A percentile compares a stretch with the other conserved stretches of the same genome.
Conservation (phyloP, 768 basidiomycete species). For the Lactarius akahatsu region DNA sequence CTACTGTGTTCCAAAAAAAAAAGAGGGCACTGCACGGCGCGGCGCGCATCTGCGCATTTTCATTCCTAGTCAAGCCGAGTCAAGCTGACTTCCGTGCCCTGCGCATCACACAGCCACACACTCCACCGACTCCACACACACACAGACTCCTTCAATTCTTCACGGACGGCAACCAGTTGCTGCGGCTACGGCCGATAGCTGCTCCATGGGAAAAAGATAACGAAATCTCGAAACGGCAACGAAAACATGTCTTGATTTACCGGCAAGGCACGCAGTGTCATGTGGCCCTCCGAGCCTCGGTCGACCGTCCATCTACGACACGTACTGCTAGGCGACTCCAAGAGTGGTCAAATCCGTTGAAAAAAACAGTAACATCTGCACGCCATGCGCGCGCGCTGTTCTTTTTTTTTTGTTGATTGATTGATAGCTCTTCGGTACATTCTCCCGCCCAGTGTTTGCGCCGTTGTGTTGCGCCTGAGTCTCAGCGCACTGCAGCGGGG, state of each 20-base stretch:
- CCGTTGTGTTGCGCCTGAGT: not conserved
- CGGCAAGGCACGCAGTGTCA: not conserved
- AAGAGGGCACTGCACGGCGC: not conserved
- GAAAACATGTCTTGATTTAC: not conserved
- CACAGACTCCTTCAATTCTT: too few relatives aligned
- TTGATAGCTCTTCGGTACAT: not conserved
- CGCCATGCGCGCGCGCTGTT: not conserved
- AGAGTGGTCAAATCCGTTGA: not conserved
- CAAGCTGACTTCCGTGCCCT: not conserved
- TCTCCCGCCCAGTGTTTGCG: not conserved
- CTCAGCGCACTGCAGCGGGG: slow-evolving; percentile 15
- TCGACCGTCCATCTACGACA: not conserved
- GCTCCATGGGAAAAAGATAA: not conserved
- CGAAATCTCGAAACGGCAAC: not conserved
- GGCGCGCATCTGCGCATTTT: not conserved
- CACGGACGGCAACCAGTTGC: not conserved
- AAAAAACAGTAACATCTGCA: not conserved
- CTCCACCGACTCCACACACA: not conserved
- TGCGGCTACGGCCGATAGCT: not conserved
- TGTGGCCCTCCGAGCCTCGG: not conserved
- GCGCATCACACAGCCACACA: not conserved
- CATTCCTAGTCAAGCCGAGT: not conserved
- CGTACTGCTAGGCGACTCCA: not conserved
- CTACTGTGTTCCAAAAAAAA: not conserved
- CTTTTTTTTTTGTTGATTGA: not conserved